Conservation (phyloP, 2,329 filamentous ascomycete species). For the Penicillium sp. region DNA sequence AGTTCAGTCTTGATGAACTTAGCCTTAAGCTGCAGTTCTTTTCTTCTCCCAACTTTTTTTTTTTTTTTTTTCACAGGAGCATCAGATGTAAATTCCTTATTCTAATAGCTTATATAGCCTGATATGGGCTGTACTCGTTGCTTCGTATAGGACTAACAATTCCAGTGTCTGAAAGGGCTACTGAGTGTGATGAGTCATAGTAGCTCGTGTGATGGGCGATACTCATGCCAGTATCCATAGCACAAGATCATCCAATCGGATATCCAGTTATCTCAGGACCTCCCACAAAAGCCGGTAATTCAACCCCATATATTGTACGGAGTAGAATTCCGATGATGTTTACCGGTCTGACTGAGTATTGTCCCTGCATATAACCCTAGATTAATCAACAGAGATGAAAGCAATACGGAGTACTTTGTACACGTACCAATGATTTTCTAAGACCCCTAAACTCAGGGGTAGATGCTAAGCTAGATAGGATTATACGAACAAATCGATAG, state of each 20-base stretch:
- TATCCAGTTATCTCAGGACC: neutral
- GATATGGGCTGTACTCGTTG: too few relatives aligned
- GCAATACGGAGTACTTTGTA: too few relatives aligned
- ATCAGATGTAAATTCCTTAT: neutral
- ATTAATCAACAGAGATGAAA: neutral
- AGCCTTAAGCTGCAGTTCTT: neutral
- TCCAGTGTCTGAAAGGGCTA: neutral
- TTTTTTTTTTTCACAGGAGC: neutral
- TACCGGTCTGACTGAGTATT: neutral
- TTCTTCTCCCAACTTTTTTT: too few relatives aligned
- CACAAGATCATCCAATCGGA: neutral
- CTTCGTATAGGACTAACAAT: neutral
- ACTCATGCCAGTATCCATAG: neutral
- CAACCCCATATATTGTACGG: neutral
- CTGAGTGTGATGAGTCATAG: neutral
- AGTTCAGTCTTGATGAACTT: neutral
- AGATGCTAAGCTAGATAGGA: neutral
- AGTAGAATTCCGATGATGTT: neutral
- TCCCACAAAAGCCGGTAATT: neutral
- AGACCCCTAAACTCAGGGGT: neutral
- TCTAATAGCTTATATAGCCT: neutral
- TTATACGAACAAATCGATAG: neutral
- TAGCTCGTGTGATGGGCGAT: neutral
- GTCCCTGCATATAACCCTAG: neutral
- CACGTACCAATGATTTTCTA: neutral